phyloP scores from a whole-genome alignment of 1,284 basidiomycete species.

The Heterobasidion irregulare region DNA sequence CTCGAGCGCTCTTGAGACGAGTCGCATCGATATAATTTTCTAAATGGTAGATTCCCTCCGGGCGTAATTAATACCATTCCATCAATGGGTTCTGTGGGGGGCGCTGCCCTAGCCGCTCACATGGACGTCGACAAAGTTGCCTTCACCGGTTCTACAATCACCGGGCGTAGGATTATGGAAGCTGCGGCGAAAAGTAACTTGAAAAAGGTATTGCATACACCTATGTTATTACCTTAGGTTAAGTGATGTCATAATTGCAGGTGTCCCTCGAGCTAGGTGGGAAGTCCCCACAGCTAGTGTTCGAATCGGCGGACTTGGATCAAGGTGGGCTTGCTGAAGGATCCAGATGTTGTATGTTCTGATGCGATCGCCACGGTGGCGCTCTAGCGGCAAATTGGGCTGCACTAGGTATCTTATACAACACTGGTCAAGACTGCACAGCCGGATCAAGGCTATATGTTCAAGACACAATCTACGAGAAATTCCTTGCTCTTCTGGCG shows the following conservation, averaged over 20 bases:
- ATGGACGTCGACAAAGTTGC: conserved; percentile 79
- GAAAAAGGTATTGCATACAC: conserved; percentile 55
- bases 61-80: conserved; percentile 90
- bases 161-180: conserved; percentile 89
- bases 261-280: conserved; percentile 92
- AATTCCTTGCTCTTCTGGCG: conserved; percentile 66
- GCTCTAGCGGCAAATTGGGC: conserved; percentile 73
- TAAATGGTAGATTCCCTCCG: conserved; percentile 66
- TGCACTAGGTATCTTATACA: conserved; percentile 76
- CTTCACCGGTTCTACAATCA: conserved; percentile 78
- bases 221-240: background rate
- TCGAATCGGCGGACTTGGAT: conserved; percentile 77
- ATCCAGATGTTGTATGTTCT: background rate
- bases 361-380: background rate
- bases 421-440: conserved; percentile 84
- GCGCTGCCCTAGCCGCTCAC: conserved; percentile 76
- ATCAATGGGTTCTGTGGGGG: conserved; percentile 78
- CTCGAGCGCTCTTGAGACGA: background rate
- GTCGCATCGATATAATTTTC: conserved; percentile 1
- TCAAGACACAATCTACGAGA: conserved; percentile 79
- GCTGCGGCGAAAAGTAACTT: conserved; percentile 91
- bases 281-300: conserved; percentile 87
- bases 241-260: conserved; percentile 24
- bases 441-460: conserved; percentile 83
- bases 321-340: conserved; percentile 43